Conservation (phyloP, 2,329 filamentous ascomycete species). For the Tetracladium maxilliforme region DNA sequence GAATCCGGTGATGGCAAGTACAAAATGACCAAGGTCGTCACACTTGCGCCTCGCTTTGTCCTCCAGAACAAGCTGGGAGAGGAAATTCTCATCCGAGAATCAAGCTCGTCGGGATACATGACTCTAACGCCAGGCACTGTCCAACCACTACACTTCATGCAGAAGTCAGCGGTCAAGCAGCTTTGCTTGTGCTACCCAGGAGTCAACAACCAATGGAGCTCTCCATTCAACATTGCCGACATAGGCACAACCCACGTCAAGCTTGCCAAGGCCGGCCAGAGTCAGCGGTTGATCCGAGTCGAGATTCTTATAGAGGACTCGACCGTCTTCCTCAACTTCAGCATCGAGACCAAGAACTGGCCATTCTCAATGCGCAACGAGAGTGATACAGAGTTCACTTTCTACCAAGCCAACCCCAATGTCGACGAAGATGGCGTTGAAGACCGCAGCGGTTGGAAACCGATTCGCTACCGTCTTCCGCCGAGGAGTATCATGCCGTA, state of each 20-base stretch:
- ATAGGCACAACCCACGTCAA: slow-evolving; percentile 88
- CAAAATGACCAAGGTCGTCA: slow-evolving; percentile 92
- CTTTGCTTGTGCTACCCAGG: slow-evolving; percentile 86
- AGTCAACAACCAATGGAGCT: slow-evolving; percentile 93
- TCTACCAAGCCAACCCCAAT: slow-evolving; percentile 89
- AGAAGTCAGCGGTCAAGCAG: slow-evolving; percentile 72
- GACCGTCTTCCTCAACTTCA: slow-evolving; percentile 86
- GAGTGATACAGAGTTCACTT: slow-evolving; percentile 91
- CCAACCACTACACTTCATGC: slow-evolving; percentile 78
- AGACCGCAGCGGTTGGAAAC: slow-evolving; percentile 79
- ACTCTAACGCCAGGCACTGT: slow-evolving; percentile 65
- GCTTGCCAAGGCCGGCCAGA: slow-evolving; percentile 76
- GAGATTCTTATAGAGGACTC: slow-evolving; percentile 87
- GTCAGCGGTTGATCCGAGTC: slow-evolving; percentile 74
- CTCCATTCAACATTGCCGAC: slow-evolving; percentile 94
- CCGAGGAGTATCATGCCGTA: slow-evolving; percentile 98
- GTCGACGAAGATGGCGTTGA: slow-evolving; percentile 78
- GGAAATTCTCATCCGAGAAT: slow-evolving; percentile 79
- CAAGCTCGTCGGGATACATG: slow-evolving; percentile 76
- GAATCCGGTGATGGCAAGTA: slow-evolving; percentile 92
- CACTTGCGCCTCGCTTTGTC: slow-evolving; percentile 81
- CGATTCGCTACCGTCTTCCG: slow-evolving; percentile 82
- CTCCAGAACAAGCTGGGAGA: slow-evolving; percentile 87
- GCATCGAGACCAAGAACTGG: slow-evolving; percentile 87
- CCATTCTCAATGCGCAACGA: slow-evolving; percentile 98